These are phyloP conservation scores for Cladophialophora yegresii DNA, from an alignment of 2,329 filamentous ascomycete species.

Conservation along the genomic window DNA sequence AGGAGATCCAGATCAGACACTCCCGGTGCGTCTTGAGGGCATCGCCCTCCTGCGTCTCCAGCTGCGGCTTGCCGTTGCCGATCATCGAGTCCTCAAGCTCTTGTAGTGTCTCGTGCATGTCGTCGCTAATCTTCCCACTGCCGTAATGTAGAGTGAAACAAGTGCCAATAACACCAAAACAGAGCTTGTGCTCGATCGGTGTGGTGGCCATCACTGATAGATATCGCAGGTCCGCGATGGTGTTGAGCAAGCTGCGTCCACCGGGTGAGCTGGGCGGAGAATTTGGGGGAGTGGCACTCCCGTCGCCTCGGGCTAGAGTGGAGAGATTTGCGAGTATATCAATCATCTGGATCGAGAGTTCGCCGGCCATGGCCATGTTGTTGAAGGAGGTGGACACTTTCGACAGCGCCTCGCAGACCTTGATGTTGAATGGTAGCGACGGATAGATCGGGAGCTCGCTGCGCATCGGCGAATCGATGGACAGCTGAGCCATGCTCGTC, in stretches of 20 bases:
- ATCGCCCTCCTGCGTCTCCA: slow-evolving; percentile 9
- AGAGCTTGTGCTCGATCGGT: slow-evolving; percentile 27
- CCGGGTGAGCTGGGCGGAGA: slow-evolving; percentile 13
- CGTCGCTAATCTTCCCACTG: slow-evolving; percentile 15
- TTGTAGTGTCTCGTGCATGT: slow-evolving; percentile 22
- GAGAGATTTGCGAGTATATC: slow-evolving; percentile 25
- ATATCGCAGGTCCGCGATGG: slow-evolving; percentile 25
- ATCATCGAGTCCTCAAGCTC: slow-evolving; percentile 25
- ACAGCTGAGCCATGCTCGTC: slow-evolving; percentile 24
- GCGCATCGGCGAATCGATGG: slow-evolving; percentile 23
- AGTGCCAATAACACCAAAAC: slow-evolving; percentile 26
- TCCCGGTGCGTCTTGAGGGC: slow-evolving; percentile 16
- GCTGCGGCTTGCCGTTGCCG: slow-evolving; percentile 16
- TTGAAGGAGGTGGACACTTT: slow-evolving; percentile 26
- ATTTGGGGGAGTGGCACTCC: slow-evolving; percentile 15
- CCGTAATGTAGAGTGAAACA: slow-evolving; percentile 26
- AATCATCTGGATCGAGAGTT: slow-evolving; percentile 30
- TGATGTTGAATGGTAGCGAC: slow-evolving; percentile 25
- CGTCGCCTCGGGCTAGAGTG: slow-evolving; percentile 12
- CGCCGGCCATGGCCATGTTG: slow-evolving; percentile 26
- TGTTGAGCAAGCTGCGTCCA: slow-evolving; percentile 18
- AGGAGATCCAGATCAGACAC: slow-evolving; percentile 28
- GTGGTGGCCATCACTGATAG: slow-evolving; percentile 24
- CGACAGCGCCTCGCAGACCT: slow-evolving; percentile 25
- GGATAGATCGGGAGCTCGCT: slow-evolving; percentile 29